Evolutionary conservation across 2,329 filamentous ascomycete genomes (phyloP).

Genomic region (Samsoniella hepiali): DNA sequence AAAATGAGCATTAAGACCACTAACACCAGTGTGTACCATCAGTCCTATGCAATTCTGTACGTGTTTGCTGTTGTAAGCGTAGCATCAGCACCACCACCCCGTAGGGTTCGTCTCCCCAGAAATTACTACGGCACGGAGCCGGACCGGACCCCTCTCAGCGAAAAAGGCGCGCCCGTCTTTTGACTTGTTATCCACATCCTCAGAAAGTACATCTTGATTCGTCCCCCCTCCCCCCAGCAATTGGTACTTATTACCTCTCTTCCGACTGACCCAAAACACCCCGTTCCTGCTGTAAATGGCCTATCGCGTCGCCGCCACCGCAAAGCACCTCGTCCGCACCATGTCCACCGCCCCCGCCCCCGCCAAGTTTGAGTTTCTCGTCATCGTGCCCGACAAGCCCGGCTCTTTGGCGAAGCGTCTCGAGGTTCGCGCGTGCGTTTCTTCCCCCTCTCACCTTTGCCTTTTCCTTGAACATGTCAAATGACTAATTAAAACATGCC

Average conservation of each 20-base stretch:
- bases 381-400: constrained; percentile 65
- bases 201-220: background rate
- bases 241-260: no score
- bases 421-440: constrained; percentile 51
- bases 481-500: background rate
- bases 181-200: no score
- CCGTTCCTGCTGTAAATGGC: background rate
- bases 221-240: no score
- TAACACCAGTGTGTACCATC: no score
- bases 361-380: constrained; percentile 61
- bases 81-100: no score
- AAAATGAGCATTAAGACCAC: no score
- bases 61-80: no score
- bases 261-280: background rate
- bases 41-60: no score
- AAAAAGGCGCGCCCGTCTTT: no score
- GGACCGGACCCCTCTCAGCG: no score
- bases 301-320: constrained; percentile 12
- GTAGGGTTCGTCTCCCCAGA: no score
- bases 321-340: constrained; percentile 22
- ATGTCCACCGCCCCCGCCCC: constrained; percentile 29
- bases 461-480: constrained; percentile 21
- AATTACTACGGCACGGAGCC: no score
- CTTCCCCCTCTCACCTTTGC: background rate
- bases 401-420: constrained; percentile 59